Base-by-base conservation (phyloP, 2,329 filamentous ascomycete species). In the Reticulascus tulasneorum region DNA sequence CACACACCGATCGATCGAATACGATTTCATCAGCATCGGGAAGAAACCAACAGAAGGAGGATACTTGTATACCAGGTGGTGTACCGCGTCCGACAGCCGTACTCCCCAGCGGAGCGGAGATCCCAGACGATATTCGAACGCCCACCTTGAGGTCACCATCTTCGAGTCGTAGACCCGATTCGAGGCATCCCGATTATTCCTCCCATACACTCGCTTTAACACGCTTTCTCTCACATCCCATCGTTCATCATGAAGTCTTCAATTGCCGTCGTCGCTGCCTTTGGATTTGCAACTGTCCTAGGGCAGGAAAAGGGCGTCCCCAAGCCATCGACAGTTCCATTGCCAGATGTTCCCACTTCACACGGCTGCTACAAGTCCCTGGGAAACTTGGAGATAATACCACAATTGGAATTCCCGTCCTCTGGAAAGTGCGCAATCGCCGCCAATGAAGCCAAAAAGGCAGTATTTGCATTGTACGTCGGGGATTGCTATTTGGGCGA, bases 401-500 rank as follows among this genome's bases (percentile, higher is more conserved):
- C 35, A 1, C 46, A 28, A 1, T 41, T 48, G 12, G 11, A 47
- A 0, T 69, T 49, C 45, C 66, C 66, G 50, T 52, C 58, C 4
- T n/a, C n/a, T n/a, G n/a, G n/a, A n/a, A 42, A 46, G 5, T 46
- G 52, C 4, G 36, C 39, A 1, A 40, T 53, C 9, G 21, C 40
- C 1, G 33, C 30, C 4, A 9, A n/a, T 2, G 25, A 29, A 10
- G 26, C 29, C 7, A 68, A 73, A 23, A 65, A 58, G 21, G 47
- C 70, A 2, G 83, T 88, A 7, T 77, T 82, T 50, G 86, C 71
- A 21, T 63, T 86, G 28, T 75, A 71, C 7, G 69, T 71, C 13
- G 75, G 75, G 12, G 66, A 69, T 13, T 95, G 89, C 63, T 86
- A 70, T 52, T 94, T 89, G 52, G 89, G 88, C 40, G 64, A 78